Evolutionary conservation across 2,329 filamentous ascomycete species (phyloP).

Genomic region (Pestalotiopsis sp.): DNA sequence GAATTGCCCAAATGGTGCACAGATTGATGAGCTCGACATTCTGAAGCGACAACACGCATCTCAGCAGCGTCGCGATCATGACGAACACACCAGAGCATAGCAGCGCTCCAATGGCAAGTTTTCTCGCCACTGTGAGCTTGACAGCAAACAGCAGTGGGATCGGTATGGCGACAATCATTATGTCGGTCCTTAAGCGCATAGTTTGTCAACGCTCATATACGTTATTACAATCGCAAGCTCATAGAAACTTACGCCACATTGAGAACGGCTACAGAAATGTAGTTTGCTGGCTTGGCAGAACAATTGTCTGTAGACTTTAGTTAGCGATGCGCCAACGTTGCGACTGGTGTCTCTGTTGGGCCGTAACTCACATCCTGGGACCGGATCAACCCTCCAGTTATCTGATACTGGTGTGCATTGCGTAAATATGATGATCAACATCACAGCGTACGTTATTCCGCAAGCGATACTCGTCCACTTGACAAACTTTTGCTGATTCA

Average conservation of each 20-base stretch:
- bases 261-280: background rate
- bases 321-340: background rate
- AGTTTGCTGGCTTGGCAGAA: background rate
- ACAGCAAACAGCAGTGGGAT: conserved; percentile 42
- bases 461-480: background rate
- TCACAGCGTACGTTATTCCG: background rate
- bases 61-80: conserved; percentile 42
- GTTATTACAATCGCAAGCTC: background rate
- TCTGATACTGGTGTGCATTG: conserved; percentile 2
- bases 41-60: conserved; percentile 40
- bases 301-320: background rate
- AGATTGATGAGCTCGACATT: conserved; percentile 39
- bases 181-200: conserved; percentile 36
- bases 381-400: background rate
- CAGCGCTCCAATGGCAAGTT: conserved; percentile 39
- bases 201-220: background rate
- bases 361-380: background rate
- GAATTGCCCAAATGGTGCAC: conserved; percentile 44
- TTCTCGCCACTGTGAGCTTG: conserved; percentile 37
- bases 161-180: conserved; percentile 40
- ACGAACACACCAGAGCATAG: conserved; percentile 47
- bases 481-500: background rate
- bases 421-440: background rate
- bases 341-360: no score
- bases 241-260: background rate